Evolutionary conservation across 345 rosid species (phyloP).

Genomic region (Brassica rapa): DNA sequence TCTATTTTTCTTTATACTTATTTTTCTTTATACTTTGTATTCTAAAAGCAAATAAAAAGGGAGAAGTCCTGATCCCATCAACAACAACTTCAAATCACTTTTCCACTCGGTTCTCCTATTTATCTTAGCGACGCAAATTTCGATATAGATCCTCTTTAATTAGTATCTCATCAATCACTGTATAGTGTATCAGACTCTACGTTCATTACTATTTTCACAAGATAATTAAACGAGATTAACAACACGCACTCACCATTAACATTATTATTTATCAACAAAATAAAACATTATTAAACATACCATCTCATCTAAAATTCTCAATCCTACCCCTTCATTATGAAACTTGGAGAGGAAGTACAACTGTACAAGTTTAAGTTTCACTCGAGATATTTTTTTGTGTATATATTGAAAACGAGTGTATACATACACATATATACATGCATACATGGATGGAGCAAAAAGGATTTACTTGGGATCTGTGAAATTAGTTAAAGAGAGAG

Average conservation of each 20-base stretch:
- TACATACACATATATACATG: slow-evolving; percentile 3
- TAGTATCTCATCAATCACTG: background rate
- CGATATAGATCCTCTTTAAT: slow-evolving; percentile 3
- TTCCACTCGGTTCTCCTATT: slow-evolving; percentile 9
- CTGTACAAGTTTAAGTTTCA: background rate
- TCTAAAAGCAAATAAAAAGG: background rate
- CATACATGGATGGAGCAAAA: slow-evolving; percentile 19
- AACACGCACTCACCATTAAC: background rate
- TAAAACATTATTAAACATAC: too few species aligned
- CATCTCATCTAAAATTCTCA: too few species aligned
- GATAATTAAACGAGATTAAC: background rate
- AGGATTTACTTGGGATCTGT: slow-evolving; percentile 38
- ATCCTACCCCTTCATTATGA: too few species aligned
- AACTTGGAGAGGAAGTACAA: background rate
- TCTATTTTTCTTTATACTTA: background rate
- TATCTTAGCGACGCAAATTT: background rate
- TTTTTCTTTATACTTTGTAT: background rate
- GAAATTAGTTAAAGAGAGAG: slow-evolving; percentile 23
- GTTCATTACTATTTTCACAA: background rate
- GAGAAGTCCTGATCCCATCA: slow-evolving; percentile 19
- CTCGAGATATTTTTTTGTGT: background rate
- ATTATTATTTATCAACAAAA: too few species aligned
- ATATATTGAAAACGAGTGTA: background rate
- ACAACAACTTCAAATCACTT: slow-evolving; percentile 8
- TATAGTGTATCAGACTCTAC: background rate